A percentile compares a stretch with the other conserved stretches of the same genome.
Evolutionary conservation across 305 asterid genomes (phyloP).

Genomic region (Fraxinus latifolia): DNA sequence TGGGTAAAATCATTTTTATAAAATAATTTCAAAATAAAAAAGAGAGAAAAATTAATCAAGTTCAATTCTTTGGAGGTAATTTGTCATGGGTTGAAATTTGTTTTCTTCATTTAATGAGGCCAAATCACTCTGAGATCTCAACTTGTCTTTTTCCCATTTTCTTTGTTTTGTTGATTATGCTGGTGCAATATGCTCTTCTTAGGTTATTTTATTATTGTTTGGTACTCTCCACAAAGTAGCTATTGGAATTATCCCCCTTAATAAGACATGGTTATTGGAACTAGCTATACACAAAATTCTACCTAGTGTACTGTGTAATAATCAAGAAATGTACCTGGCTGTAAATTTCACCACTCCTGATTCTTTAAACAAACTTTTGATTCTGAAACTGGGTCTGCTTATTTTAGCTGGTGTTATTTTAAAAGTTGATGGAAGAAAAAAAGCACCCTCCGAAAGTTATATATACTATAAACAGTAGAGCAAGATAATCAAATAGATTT

Average conservation of each 20-base stretch:
- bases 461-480: too few species aligned
- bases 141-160: neutral
- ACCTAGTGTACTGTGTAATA: neutral
- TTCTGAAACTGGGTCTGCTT: neutral
- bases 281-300: neutral
- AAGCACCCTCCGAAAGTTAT: too few species aligned
- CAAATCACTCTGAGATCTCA: neutral
- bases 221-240: neutral
- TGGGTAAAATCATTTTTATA: neutral
- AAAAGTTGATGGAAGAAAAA: neutral
- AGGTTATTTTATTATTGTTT: neutral
- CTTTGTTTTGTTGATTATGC: neutral
- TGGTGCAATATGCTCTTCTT: slow-evolving; percentile 1
- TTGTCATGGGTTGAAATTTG: neutral
- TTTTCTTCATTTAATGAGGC: neutral
- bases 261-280: slow-evolving; percentile 6
- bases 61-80: neutral
- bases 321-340: neutral
- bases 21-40: neutral
- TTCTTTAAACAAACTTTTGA: neutral
- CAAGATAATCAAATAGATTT: too few species aligned
- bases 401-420: neutral
- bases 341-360: neutral
- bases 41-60: neutral
- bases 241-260: slow-evolving; percentile 9